Evolutionary conservation across 2,329 filamentous ascomycete genomes (phyloP).

Genomic region (Aureobasidium sp.): DNA sequence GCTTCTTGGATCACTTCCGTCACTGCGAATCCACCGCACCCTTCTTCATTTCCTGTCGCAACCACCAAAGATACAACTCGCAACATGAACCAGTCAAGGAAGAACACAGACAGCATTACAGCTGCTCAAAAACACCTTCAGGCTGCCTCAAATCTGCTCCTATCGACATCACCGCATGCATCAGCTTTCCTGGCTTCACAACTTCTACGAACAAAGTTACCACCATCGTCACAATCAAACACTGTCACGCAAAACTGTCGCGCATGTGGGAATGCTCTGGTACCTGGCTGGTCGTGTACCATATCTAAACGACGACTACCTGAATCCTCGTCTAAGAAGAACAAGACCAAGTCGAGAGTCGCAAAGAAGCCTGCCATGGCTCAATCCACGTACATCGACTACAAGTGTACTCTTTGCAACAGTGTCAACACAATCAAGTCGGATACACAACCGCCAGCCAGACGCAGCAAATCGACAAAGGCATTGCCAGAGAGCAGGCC

Average conservation of each 20-base stretch:
- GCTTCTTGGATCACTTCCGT: conserved; percentile 8
- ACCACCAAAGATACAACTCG: neutral
- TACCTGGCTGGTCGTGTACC: conserved; percentile 29
- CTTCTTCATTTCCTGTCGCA: neutral
- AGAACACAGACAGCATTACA: neutral
- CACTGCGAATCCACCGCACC: neutral
- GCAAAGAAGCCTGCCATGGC: neutral
- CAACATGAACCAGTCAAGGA: conserved; percentile 2
- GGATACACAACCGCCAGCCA: neutral
- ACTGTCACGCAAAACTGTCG: conserved; percentile 20
- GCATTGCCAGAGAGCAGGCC: neutral
- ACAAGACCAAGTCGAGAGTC: conserved; percentile 1
- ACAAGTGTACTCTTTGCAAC: conserved; percentile 4
- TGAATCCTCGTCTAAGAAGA: neutral
- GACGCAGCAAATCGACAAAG: neutral
- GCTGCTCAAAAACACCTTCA: conserved; percentile 7
- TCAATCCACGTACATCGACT: neutral
- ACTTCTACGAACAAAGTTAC: neutral
- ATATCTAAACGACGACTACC: conserved; percentile 9
- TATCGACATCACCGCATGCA: conserved; percentile 6
- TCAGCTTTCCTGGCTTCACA: conserved; percentile 15
- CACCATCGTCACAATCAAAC: neutral
- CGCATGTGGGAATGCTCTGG: conserved; percentile 30
- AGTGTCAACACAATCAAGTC: neutral
- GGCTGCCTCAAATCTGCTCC: conserved; percentile 1